Percentiles rank a stretch among this genome's conserved stretches.
These are phyloP conservation scores for Linderniella brevidens DNA, from an alignment of 257 asterid species.

Conservation along the genomic window DNA sequence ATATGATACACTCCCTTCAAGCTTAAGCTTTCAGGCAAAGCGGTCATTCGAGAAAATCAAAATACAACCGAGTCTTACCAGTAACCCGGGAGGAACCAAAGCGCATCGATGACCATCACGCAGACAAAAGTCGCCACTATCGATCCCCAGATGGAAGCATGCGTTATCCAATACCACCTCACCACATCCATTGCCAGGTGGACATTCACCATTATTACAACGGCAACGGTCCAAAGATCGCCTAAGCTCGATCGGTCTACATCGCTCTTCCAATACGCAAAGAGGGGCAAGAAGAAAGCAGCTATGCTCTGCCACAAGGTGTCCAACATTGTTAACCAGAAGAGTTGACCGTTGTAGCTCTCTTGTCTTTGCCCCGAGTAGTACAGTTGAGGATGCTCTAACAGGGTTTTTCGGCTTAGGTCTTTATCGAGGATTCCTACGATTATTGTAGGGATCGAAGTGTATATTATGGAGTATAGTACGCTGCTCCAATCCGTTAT, in stretches of 20 bases:
- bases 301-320: conserved; percentile 66
- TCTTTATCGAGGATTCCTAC: conserved; percentile 66
- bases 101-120: conserved; percentile 35
- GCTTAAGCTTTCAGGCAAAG: background rate
- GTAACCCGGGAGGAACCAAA: conserved; percentile 48
- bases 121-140: conserved; percentile 45
- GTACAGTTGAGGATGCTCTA: conserved; percentile 49
- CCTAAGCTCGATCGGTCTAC: conserved; percentile 54
- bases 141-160: conserved; percentile 67
- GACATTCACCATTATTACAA: conserved; percentile 48
- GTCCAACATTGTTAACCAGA: conserved; percentile 54
- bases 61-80: conserved; percentile 23
- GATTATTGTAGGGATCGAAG: conserved; percentile 47
- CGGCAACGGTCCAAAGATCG: conserved; percentile 64
- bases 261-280: conserved; percentile 47
- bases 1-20: too few species aligned
- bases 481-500: conserved; percentile 76
- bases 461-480: conserved; percentile 53
- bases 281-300: conserved; percentile 36
- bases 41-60: background rate
- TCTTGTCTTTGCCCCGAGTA: conserved; percentile 65
- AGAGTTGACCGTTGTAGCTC: conserved; percentile 35
- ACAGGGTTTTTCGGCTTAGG: conserved; percentile 40
- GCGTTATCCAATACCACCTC: conserved; percentile 63
- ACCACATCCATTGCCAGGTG: conserved; percentile 62